Evolutionary conservation across 2,329 filamentous ascomycete genomes (phyloP).

Genomic region (Cryphonectria naterciae): DNA sequence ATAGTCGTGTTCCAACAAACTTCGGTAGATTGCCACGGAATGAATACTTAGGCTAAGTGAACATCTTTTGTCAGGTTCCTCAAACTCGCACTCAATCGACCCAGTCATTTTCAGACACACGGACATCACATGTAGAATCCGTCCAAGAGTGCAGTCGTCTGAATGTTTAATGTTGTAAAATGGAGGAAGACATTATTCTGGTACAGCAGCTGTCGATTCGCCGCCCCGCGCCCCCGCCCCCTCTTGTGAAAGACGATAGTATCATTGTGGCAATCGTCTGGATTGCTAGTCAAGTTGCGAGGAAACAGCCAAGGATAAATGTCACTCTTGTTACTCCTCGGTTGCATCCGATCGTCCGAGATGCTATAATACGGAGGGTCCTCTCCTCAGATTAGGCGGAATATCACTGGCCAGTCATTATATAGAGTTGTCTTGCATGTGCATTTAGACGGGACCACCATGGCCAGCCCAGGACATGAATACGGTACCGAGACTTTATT

Average conservation of each 20-base stretch:
- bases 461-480: not conserved
- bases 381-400: not conserved
- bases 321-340: not conserved
- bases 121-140: not conserved
- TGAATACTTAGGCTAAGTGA: slow-evolving; percentile 1
- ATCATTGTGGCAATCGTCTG: not conserved
- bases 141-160: not conserved
- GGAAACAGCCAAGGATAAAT: not conserved
- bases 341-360: not conserved
- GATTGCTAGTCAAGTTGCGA: not conserved
- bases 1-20: not conserved
- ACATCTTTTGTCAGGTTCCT: not conserved
- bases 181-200: not conserved
- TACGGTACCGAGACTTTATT: not conserved
- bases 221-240: not conserved
- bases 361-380: not conserved
- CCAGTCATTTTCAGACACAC: not conserved
- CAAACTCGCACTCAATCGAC: not conserved
- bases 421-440: not conserved
- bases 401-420: not conserved
- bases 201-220: not conserved
- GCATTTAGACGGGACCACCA: not conserved
- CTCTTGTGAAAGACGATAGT: not conserved
- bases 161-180: not conserved
- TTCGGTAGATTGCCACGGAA: not conserved